These are phyloP conservation scores for Flammula alnicola DNA, from an alignment of 1,284 basidiomycete species.

Conservation along the genomic window DNA sequence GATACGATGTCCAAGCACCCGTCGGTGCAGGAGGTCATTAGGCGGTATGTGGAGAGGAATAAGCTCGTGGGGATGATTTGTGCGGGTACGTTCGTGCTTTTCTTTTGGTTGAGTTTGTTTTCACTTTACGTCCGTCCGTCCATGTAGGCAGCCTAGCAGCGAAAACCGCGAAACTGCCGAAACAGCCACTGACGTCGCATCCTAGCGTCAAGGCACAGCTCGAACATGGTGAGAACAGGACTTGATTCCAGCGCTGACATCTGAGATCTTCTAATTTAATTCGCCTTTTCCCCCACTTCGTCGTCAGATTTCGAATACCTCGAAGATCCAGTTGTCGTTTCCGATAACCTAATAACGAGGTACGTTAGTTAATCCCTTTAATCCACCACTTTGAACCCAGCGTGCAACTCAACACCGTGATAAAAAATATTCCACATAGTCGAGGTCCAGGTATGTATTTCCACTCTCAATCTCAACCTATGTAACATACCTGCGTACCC, in stretches of 20 bases:
- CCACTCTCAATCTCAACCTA: not conserved
- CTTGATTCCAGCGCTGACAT: too few relatives aligned
- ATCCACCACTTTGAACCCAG: too few relatives aligned
- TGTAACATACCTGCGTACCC: too few relatives aligned
- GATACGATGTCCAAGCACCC: slow-evolving; percentile 68
- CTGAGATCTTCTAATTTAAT: too few relatives aligned
- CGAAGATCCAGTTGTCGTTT: slow-evolving; percentile 79
- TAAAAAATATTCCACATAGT: too few relatives aligned
- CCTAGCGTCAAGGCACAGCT: slow-evolving; percentile 74
- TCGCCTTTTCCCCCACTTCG: too few relatives aligned
- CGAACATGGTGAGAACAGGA: slow-evolving; percentile 61
- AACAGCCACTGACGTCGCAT: slow-evolving; percentile 78
- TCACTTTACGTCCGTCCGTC: too few relatives aligned
- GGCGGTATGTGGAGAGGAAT: slow-evolving; percentile 58
- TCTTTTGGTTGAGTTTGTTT: not conserved
- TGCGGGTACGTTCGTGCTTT: slow-evolving; percentile 54
- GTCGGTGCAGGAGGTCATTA: slow-evolving; percentile 68
- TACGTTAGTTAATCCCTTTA: slow-evolving; percentile 33
- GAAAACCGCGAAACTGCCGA: slow-evolving; percentile 63
- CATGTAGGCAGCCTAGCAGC: slow-evolving; percentile 70
- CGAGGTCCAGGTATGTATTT: slow-evolving; percentile 72
- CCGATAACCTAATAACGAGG: slow-evolving; percentile 80
- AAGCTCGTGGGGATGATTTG: slow-evolving; percentile 85
- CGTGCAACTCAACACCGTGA: too few relatives aligned
- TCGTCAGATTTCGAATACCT: slow-evolving; percentile 75